Percentiles rank a stretch among this genome's conserved stretches.
Evolutionary conservation across 2,329 filamentous ascomycete genomes (phyloP).

Genomic region (Tolypocladium amazonense): DNA sequence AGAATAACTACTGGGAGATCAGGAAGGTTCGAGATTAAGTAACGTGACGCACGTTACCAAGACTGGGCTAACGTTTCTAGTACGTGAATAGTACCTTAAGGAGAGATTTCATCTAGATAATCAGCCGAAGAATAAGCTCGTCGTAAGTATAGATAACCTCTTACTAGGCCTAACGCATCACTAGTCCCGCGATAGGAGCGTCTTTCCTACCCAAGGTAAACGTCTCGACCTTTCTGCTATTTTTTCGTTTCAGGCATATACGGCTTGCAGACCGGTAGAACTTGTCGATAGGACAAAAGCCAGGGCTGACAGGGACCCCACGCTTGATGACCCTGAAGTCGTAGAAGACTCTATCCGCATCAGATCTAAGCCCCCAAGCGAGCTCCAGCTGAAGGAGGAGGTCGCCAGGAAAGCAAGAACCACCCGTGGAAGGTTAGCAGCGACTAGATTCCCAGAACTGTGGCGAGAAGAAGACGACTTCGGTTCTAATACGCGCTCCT

Average conservation of each 20-base stretch:
- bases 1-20: slow-evolving; percentile 2
- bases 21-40: background rate
- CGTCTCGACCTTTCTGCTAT: slow-evolving; percentile 11
- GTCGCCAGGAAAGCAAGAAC: too few relatives aligned
- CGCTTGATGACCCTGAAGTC: slow-evolving; percentile 6
- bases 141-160: slow-evolving; percentile 7
- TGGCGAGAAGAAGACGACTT: too few relatives aligned
- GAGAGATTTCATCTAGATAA: background rate
- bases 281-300: slow-evolving; percentile 13
- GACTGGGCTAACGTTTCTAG: background rate
- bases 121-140: slow-evolving; percentile 1
- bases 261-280: slow-evolving; percentile 10
- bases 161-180: slow-evolving; percentile 8
- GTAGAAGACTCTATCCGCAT: background rate
- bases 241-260: slow-evolving; percentile 14
- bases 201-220: slow-evolving; percentile 14
- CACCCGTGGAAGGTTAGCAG: too few relatives aligned
- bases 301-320: slow-evolving; percentile 10
- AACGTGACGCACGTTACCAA: background rate
- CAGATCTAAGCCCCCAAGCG: too few relatives aligned
- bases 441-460: too few relatives aligned
- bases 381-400: too few relatives aligned
- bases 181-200: slow-evolving; percentile 10
- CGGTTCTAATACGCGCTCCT: too few relatives aligned
- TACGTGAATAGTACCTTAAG: background rate